Base-by-base conservation (phyloP, 257 asterid species). In the Coffea eugenioides region DNA sequence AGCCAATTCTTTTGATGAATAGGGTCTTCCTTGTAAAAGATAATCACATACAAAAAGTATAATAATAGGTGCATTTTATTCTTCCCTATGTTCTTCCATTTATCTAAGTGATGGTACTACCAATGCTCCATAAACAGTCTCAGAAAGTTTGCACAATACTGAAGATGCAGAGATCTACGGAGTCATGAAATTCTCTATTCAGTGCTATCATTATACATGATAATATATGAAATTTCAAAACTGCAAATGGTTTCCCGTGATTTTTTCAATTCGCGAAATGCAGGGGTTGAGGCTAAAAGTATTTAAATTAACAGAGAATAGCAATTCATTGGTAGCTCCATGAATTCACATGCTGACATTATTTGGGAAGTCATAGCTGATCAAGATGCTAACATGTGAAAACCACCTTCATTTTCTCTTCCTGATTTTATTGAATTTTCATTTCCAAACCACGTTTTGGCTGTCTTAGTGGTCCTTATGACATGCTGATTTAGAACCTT, bases 391-490 rank as follows among this genome's bases (percentile, higher is more conserved):
- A 56, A 3, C 62, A 56, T 20, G n/a, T 20, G 46, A 67, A 74
- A 64, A 20, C 79, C 45, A 62, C 20, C 69, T n/a, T 68, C 73
- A 68, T 41, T 31, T 81, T 56, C 81, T 69, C 66, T 49, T 43
- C 61, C 62, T 18, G 62, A 4, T 56, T 4, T 36, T 52, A 72
- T 68, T 76, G 46, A 79, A 18, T 48, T 73, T 48, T 73, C 48
- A 73, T 31, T 41, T 14, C 2, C 2, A 23, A 73, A 73, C 66
- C 64, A 56, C 5, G 18, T 6, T 21, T 74, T 27, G 0, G 25
- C 36, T 15, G n/a, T 23, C 31, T 71, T 71, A 12, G 12, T 46
- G 57, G 23, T 48, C 76, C 76, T 46, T 5, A 72, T 27, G 25
- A 12, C 31, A 74, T 45, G 41, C 36, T 6, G 18, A 49, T 52